Percentiles rank a stretch among this genome's conserved stretches.
phyloP scores from a whole-genome alignment of 441 rosid species.

The Jatropha podagrica region DNA sequence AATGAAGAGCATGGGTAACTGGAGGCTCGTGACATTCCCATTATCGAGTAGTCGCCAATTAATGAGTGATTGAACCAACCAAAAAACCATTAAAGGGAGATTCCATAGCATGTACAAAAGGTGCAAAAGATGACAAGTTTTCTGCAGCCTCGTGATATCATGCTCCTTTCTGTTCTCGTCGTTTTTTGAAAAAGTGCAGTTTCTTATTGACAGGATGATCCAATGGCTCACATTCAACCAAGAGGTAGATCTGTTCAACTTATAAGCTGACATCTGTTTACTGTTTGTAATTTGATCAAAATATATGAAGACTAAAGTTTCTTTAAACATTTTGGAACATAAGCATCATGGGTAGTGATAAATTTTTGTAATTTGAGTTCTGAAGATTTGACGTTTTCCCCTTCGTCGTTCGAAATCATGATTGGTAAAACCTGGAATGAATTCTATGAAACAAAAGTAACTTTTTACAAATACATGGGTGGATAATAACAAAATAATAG shows the following conservation, averaged over 20 bases:
- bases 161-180: slow-evolving; percentile 14
- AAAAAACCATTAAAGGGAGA: slow-evolving; percentile 19
- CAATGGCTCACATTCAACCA: background rate
- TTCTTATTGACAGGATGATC: slow-evolving; percentile 3
- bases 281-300: background rate
- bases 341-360: background rate
- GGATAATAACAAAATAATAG: background rate
- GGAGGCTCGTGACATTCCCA: slow-evolving; percentile 32
- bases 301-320: background rate
- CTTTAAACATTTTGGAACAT: background rate
- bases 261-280: slow-evolving; percentile 1
- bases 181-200: background rate
- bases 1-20: slow-evolving; percentile 4
- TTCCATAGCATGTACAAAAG: background rate
- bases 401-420: background rate
- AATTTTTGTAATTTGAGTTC: background rate
- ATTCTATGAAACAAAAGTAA: background rate
- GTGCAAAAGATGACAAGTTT: slow-evolving; percentile 40
- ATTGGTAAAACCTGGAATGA: background rate
- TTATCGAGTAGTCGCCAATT: background rate
- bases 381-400: background rate
- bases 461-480: background rate
- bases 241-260: background rate
- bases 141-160: slow-evolving; percentile 49
- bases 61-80: slow-evolving; percentile 3